Base-by-base conservation (phyloP, 345 rosid genomes). In the Salix caprea region DNA sequence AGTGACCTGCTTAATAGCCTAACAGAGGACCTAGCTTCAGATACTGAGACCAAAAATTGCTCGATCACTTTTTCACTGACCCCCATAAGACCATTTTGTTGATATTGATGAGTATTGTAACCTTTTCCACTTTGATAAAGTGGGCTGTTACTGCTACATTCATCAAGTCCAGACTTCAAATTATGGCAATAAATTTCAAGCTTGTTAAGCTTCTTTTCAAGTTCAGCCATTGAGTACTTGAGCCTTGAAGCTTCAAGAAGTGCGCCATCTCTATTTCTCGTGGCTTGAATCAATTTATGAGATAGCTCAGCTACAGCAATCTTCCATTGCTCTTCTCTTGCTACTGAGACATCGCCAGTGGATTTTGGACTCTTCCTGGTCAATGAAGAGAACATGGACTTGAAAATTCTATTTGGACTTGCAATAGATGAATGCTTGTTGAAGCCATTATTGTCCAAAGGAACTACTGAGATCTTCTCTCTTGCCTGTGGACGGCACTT, bases 161-260 rank as follows among this genome's bases (percentile, higher is more conserved):
- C 94, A 4, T 93, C 97, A 2, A 96, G 91, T 0, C 93, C 93
- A 0, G 91, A 91, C 76, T 92, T 96, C 79, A 96, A 86, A 69
- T 86, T 83, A 54, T 88, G 94, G 65, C 97, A 92, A 60, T 91
- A 90, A 75, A 90, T 83, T 79, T 96, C 98, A 40, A 96, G 98
- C 80, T 86, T 90, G 80, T 87, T 89, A 62, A 96, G 97, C 74
- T 96, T 96, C 81, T 90, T 93, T 85, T 96, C 99, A n/a, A 96
- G 94, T 80, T 96, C 98, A 40, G 89, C 74, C 97, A 93, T 92
- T 56, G 99, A 89, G 21, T 88, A 58, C 73, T 92, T 96, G 40
- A 96, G 85, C 80, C 85, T 89, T 2, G 94, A 91, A 75, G 94
- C 94, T 83, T 96, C 97, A 26, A 78, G 80, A 19, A 92, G 64